Evolutionary conservation across 441 rosid genomes (phyloP).

Genomic region (Croton laevigatus): DNA sequence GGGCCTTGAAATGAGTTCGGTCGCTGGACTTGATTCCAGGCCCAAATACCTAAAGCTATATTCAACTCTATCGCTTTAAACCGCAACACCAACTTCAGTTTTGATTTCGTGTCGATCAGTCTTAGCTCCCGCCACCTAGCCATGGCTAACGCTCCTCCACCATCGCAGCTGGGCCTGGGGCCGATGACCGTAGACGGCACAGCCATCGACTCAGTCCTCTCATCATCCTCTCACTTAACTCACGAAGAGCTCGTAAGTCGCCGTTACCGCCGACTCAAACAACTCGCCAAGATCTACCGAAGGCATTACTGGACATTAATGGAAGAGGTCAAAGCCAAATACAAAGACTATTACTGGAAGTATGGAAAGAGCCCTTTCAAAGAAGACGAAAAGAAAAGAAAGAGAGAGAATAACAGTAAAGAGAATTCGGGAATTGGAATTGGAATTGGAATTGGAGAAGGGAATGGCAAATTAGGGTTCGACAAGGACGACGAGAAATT

Average conservation of each 20-base stretch:
- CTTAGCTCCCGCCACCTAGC: background rate
- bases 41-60: background rate
- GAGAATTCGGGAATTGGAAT: background rate
- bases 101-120: background rate
- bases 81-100: background rate
- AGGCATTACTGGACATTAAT: constrained; percentile 34
- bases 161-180: background rate
- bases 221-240: constrained; percentile 24
- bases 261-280: constrained; percentile 28
- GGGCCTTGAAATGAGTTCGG: no score
- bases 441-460: background rate
- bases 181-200: constrained; percentile 10
- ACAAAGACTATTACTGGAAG: constrained; percentile 37
- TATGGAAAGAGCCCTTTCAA: constrained; percentile 44
- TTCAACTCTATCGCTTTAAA: background rate
- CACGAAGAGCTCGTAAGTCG: constrained; percentile 31
- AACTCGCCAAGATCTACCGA: constrained; percentile 25
- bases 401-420: background rate
- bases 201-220: constrained; percentile 18
- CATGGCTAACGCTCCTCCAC: constrained; percentile 18
- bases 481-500: background rate
- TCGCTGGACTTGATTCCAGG: background rate
- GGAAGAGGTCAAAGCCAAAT: constrained; percentile 39
- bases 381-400: constrained; percentile 24
- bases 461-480: constrained; percentile 14